Conservation (phyloP, 106 monocot genomes). For the Iris macrosiphon region DNA sequence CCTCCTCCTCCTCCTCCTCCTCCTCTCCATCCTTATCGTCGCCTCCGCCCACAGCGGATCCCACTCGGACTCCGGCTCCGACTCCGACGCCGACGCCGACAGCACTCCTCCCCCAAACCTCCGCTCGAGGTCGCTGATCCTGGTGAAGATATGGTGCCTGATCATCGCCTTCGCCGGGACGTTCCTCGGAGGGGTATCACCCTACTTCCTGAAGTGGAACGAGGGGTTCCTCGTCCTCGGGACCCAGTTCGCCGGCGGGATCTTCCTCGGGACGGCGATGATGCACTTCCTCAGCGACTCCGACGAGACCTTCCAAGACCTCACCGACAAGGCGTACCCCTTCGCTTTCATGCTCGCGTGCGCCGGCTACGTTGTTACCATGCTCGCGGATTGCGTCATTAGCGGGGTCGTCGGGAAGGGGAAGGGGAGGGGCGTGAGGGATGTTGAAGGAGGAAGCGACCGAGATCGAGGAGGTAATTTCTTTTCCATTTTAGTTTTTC, state of each 20-base stretch:
- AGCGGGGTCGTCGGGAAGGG: constrained; percentile 10
- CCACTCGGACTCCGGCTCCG: constrained; percentile 23
- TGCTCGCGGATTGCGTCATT: constrained; percentile 56
- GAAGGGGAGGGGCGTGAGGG: constrained; percentile 2
- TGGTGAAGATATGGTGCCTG: constrained; percentile 64
- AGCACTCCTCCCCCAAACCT: constrained; percentile 19
- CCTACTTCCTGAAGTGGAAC: constrained; percentile 74
- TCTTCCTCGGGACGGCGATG: constrained; percentile 67
- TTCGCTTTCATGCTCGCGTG: constrained; percentile 77
- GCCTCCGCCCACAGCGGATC: constrained; percentile 17
- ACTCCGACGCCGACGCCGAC: constrained; percentile 11
- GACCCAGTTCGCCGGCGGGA: constrained; percentile 81
- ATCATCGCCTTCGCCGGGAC: constrained; percentile 45
- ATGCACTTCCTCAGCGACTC: constrained; percentile 81
- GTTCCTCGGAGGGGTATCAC: constrained; percentile 63
- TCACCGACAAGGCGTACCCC: constrained; percentile 44
- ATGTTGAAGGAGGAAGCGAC: constrained; percentile 5
- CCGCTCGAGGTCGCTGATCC: constrained; percentile 35
- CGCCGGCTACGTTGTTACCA: constrained; percentile 54
- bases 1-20: constrained; percentile 13
- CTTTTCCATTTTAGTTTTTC: neutral
- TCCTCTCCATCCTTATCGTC: constrained; percentile 17
- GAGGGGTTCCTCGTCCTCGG: constrained; percentile 60
- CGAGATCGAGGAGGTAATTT: no score
- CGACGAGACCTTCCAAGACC: constrained; percentile 46